Conservation (phyloP, 1,284 basidiomycete genomes). For the Papiliotrema terrestris region DNA sequence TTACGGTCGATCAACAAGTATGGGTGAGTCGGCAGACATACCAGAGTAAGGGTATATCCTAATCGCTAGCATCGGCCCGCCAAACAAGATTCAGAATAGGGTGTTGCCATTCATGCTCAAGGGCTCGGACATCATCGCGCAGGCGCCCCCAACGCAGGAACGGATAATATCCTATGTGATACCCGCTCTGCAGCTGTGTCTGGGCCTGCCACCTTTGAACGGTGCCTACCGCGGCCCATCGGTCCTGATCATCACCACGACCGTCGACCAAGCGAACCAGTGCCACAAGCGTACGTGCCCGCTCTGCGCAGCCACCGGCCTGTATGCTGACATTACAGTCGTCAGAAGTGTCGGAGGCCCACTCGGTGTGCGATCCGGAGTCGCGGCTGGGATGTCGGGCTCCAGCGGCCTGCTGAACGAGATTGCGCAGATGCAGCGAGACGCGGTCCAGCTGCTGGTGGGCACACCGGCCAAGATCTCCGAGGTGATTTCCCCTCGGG, state of each 20-base stretch:
- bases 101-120: slow-evolving; percentile 91
- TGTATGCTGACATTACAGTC: slow-evolving; percentile 53
- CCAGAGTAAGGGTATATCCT: slow-evolving; percentile 1
- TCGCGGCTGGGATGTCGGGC: slow-evolving; percentile 73
- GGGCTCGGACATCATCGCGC: slow-evolving; percentile 91
- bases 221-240: slow-evolving; percentile 70
- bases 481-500: slow-evolving; percentile 77
- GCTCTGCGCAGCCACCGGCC: too few species aligned
- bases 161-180: slow-evolving; percentile 96
- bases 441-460: slow-evolving; percentile 89
- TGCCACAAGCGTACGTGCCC: slow-evolving; percentile 67
- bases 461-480: slow-evolving; percentile 95
- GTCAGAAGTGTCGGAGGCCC: slow-evolving; percentile 88
- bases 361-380: slow-evolving; percentile 80
- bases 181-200: slow-evolving; percentile 81
- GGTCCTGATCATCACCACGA: slow-evolving; percentile 91
- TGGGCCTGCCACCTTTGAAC: slow-evolving; percentile 57
- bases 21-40: slow-evolving; percentile 59
- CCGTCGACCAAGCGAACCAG: slow-evolving; percentile 96
- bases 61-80: slow-evolving; percentile 75
- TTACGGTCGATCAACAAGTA: slow-evolving; percentile 87
- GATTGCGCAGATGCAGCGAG: slow-evolving; percentile 78
- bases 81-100: slow-evolving; percentile 97
- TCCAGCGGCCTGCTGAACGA: slow-evolving; percentile 68
- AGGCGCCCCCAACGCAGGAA: slow-evolving; percentile 97